Evolutionary conservation across 805 yeast genomes (phyloP).

Genomic region (Debaryomyces hansenii): DNA sequence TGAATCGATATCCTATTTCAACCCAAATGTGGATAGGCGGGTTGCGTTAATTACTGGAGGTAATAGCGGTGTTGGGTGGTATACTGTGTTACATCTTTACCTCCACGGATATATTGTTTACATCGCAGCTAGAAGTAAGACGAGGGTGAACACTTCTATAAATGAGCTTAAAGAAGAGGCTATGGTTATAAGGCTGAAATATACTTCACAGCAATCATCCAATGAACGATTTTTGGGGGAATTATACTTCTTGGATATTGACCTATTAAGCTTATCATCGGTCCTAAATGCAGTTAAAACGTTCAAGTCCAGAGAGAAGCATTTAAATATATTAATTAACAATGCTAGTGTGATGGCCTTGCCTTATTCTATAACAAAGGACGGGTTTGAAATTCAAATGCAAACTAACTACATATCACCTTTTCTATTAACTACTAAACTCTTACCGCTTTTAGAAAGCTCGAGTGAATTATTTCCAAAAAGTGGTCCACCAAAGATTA

Average conservation of each 20-base stretch:
- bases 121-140: constrained; percentile 66
- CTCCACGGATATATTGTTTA: constrained; percentile 78
- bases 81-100: constrained; percentile 70
- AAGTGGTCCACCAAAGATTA: constrained; percentile 49
- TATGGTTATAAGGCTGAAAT: constrained; percentile 17
- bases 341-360: constrained; percentile 82
- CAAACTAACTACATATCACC: constrained; percentile 80
- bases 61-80: constrained; percentile 78
- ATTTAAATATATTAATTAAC: constrained; percentile 62
- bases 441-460: constrained; percentile 53
- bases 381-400: constrained; percentile 74
- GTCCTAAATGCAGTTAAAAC: constrained; percentile 45
- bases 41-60: constrained; percentile 82
- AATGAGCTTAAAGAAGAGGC: constrained; percentile 59
- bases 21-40: constrained; percentile 54
- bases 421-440: constrained; percentile 62
- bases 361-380: constrained; percentile 64
- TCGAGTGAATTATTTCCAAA: constrained; percentile 26
- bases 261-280: constrained; percentile 31
- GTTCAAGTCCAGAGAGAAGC: constrained; percentile 46
- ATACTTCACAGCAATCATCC: constrained; percentile 18
- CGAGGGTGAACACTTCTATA: constrained; percentile 58
- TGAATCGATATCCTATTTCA: constrained; percentile 56
- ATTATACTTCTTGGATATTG: constrained; percentile 37
- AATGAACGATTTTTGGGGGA: constrained; percentile 33